These are phyloP conservation scores for Ophioceras dolichostomum DNA, from an alignment of 2,329 filamentous ascomycete species.

Conservation along the genomic window DNA sequence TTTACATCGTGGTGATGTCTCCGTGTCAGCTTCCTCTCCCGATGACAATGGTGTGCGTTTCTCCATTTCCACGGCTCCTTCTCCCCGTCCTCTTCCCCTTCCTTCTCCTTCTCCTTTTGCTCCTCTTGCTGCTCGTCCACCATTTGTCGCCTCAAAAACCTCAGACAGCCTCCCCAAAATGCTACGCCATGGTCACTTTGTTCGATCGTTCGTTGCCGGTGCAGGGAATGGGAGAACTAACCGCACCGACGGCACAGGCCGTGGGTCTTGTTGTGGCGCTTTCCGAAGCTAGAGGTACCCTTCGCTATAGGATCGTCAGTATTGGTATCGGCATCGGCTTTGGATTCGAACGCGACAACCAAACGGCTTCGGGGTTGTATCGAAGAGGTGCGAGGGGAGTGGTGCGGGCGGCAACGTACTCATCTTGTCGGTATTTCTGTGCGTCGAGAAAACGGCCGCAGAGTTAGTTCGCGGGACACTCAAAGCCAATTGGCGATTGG, in stretches of 20 bases:
- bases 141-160: too few relatives aligned
- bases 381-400: slow-evolving; percentile 6
- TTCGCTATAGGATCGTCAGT: slow-evolving; percentile 27
- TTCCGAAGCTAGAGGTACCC: slow-evolving; percentile 37
- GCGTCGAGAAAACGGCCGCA: slow-evolving; percentile 5
- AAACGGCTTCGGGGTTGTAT: slow-evolving; percentile 6
- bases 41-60: too few relatives aligned
- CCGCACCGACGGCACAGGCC: slow-evolving; percentile 96
- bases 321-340: too few relatives aligned
- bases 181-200: too few relatives aligned
- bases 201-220: too few relatives aligned
- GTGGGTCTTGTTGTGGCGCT: slow-evolving; percentile 95
- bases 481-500: neutral
- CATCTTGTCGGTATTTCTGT: slow-evolving; percentile 38
- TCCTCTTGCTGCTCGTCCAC: too few relatives aligned
- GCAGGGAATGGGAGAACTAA: slow-evolving; percentile 40
- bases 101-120: slow-evolving; percentile 3
- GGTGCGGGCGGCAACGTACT: slow-evolving; percentile 29
- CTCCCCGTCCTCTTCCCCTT: neutral
- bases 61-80: too few relatives aligned
- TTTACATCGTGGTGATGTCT: slow-evolving; percentile 21
- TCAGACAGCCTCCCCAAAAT: neutral
- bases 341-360: slow-evolving; percentile 13
- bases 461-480: too few relatives aligned
- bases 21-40: slow-evolving; percentile 11